Evolutionary conservation across 2,329 filamentous ascomycete species (phyloP).

Genomic region (Chalaropsis ovoidea): DNA sequence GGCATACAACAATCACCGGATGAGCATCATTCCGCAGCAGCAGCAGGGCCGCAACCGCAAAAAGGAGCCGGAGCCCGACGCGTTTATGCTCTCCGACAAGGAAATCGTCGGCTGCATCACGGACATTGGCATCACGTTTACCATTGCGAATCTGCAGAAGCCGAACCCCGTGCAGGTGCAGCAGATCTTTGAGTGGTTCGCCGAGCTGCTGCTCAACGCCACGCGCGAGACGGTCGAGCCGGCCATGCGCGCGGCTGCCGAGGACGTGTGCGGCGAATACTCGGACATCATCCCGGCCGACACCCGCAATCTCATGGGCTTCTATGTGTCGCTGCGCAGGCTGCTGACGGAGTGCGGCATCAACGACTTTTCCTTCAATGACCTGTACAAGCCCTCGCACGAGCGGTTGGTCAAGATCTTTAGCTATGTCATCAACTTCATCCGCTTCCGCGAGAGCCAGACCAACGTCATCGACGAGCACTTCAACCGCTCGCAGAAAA

Average conservation of each 20-base stretch:
- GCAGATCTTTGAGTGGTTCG: constrained; percentile 96
- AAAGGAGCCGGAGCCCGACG: constrained; percentile 50
- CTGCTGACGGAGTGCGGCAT: constrained; percentile 82
- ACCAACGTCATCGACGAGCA: constrained; percentile 83
- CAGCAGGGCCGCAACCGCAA: constrained; percentile 44
- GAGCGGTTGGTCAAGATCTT: constrained; percentile 89
- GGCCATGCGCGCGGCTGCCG: constrained; percentile 83
- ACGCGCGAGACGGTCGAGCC: constrained; percentile 90
- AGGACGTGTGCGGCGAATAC: constrained; percentile 75
- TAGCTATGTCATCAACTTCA: constrained; percentile 97
- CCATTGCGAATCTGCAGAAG: constrained; percentile 76
- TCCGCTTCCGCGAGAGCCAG: constrained; percentile 89
- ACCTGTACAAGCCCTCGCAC: constrained; percentile 83
- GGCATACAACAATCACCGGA: constrained; percentile 51
- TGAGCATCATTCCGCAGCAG: constrained; percentile 50
- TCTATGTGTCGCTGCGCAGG: constrained; percentile 73
- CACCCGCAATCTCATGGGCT: constrained; percentile 88
- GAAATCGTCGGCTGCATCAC: constrained; percentile 97
- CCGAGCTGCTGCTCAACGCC: constrained; percentile 83
- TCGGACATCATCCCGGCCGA: constrained; percentile 77
- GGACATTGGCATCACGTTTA: constrained; percentile 88
- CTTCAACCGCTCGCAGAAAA: constrained; percentile 80
- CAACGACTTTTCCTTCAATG: constrained; percentile 84
- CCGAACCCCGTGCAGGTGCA: constrained; percentile 91
- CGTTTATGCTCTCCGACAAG: constrained; percentile 52